Evolutionary conservation across 208 protist species (phyloP).

Genomic region (Plasmodiophora brassicae): DNA sequence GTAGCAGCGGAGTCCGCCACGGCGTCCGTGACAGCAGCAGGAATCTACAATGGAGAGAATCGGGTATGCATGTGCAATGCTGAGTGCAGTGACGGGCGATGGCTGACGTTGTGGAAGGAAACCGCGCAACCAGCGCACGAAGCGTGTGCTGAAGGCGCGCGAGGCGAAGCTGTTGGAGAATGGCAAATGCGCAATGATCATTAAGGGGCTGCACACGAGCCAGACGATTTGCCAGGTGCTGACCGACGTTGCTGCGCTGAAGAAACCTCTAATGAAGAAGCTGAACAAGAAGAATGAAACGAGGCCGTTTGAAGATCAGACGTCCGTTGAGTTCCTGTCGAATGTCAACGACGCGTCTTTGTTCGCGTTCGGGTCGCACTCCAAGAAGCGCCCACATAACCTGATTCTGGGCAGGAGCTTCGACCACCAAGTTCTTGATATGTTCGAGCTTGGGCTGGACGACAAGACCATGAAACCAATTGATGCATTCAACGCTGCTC

Average conservation of each 20-base stretch:
- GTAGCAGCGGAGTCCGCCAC: too few relatives aligned
- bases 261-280: conserved; percentile 27
- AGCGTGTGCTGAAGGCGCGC: background rate
- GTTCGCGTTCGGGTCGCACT: conserved; percentile 60
- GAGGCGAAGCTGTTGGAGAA: conserved; percentile 4
- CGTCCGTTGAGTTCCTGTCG: conserved; percentile 64
- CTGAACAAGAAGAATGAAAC: conserved; percentile 23
- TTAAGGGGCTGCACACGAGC: background rate
- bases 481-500: conserved; percentile 32
- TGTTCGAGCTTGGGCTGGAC: conserved; percentile 63
- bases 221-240: background rate
- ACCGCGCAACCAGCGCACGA: background rate
- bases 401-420: conserved; percentile 66
- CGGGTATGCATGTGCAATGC: too few relatives aligned
- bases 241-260: background rate
- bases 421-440: conserved; percentile 62
- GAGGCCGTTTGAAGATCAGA: conserved; percentile 63
- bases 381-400: conserved; percentile 70
- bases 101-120: too few relatives aligned
- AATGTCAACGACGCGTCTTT: conserved; percentile 57
- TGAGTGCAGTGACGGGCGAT: too few relatives aligned
- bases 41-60: too few relatives aligned
- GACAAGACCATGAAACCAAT: conserved; percentile 48
- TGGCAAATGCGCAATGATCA: background rate
- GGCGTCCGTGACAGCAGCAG: too few relatives aligned